Evolutionary conservation across 2,329 filamentous ascomycete species (phyloP).

Genomic region (Neurospora crassa): DNA sequence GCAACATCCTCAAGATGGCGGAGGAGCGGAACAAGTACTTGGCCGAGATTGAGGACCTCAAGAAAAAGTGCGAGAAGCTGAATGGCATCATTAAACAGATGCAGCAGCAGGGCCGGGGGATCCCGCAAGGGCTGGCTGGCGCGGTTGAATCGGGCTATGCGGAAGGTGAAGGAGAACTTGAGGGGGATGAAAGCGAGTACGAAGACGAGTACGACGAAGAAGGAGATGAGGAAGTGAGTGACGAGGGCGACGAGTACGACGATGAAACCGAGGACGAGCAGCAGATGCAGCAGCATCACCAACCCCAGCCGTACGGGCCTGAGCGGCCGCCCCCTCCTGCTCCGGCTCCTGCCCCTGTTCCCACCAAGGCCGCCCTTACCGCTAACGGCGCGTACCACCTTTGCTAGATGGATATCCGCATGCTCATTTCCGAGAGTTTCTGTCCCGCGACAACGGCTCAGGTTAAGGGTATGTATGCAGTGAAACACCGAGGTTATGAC

Average conservation of each 20-base stretch:
- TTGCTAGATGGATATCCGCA: background rate
- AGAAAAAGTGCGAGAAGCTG: conserved; percentile 80
- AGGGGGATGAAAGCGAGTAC: conserved; percentile 56
- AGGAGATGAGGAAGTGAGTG: conserved; percentile 38
- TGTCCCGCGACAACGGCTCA: background rate
- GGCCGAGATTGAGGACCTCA: conserved; percentile 67
- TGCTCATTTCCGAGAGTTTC: background rate
- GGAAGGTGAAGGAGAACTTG: conserved; percentile 52
- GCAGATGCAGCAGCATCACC: conserved; percentile 19
- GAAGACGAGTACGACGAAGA: conserved; percentile 48
- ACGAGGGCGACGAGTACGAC: conserved; percentile 23
- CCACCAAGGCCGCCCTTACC: conserved; percentile 19
- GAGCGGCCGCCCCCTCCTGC: conserved; percentile 35
- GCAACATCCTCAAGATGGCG: conserved; percentile 95
- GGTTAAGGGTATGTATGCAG: background rate
- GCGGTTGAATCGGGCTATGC: conserved; percentile 52
- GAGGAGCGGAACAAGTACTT: conserved; percentile 76
- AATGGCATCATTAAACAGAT: conserved; percentile 93
- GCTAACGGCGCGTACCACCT: conserved; percentile 28
- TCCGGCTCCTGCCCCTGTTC: conserved; percentile 5
- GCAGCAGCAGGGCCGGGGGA: conserved; percentile 85
- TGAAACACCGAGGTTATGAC: background rate
- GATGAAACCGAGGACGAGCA: conserved; percentile 27
- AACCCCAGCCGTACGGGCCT: conserved; percentile 35
- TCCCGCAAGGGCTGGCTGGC: conserved; percentile 48